Evolutionary conservation across 495 filamentous ascomycete genomes (phyloP), one percentile per base, ranked within the genome.

Genomic region (Trichocladium antarcticum): DNA sequence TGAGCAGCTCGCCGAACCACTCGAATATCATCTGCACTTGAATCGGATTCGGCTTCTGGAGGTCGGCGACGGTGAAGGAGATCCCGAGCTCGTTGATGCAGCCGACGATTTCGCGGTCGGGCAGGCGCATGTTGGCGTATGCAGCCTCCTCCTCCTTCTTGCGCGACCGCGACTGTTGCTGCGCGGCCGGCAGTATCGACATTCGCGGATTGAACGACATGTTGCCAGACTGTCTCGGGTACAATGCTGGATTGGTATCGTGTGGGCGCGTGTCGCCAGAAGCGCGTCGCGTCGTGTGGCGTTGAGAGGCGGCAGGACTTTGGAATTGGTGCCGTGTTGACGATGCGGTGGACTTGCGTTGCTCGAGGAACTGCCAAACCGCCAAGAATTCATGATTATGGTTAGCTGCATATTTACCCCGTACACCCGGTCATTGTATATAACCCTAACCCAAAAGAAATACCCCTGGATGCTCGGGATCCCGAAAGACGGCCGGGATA

Each of bases 11-110:
- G 38, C 86, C 89, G 59, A 97, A 93, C 85, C 87, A 93, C 76
- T 98, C 92, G 51, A 95, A 89, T 29, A 98, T 85, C 75, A 87
- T 84, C 67, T 97, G 93, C 40, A 94, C 89, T 56, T 93, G 87
- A 47, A 87, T 79, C 10, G 93, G 82, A 56, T 94, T 92, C 5
- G 92, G 92, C 60, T 95, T 97, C 51, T 88, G 79, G 31, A 98
- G 75, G 68, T 98, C 92, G 52, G 85, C 82, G n/a, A 84, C 69
- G 1, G 78, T 83, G 65, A 96, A 95, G 4, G 78, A 77, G 44
- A 98, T 85, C 38, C 89, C 89, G 47, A 97, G 92, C 62, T 97
- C 92, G 66, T 80, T 89, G 71, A 98, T 94, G 66, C 92, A 98
- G 59, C 84, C 88, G 58, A 89, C 87, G 45, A 98, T 96, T 64